Percentiles rank a stretch among this genome's conserved stretches.
Evolutionary conservation across 169 alveolate species (phyloP).

Genomic region (Babesia divergens): DNA sequence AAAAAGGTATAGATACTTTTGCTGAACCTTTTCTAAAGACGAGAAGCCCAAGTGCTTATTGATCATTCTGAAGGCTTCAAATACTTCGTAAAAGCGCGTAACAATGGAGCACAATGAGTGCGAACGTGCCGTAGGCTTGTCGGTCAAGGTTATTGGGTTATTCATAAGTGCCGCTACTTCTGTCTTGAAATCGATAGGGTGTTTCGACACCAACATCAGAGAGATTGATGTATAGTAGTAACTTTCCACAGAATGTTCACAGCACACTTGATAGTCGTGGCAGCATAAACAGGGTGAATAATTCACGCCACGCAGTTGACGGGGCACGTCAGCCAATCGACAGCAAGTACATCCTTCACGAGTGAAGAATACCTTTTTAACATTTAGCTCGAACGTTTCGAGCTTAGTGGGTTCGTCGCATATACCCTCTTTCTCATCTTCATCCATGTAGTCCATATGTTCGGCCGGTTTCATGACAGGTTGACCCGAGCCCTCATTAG

Average conservation of each 20-base stretch:
- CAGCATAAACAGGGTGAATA: slow-evolving; percentile 37
- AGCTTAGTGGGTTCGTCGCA: slow-evolving; percentile 38
- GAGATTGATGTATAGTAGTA: slow-evolving; percentile 41
- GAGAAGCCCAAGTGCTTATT: slow-evolving; percentile 7
- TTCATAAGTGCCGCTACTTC: slow-evolving; percentile 5
- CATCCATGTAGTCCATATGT: neutral
- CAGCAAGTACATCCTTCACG: slow-evolving; percentile 49
- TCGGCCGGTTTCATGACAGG: neutral
- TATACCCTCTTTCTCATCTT: slow-evolving; percentile 14
- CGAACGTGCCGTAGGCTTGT: neutral
- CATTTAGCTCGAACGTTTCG: slow-evolving; percentile 55
- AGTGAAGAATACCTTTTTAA: slow-evolving; percentile 60
- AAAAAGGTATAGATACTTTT: neutral
- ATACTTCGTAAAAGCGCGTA: slow-evolving; percentile 7
- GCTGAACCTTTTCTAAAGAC: neutral
- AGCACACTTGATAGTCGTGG: slow-evolving; percentile 60
- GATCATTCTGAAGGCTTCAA: neutral
- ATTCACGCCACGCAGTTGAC: slow-evolving; percentile 2
- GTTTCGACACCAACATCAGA: slow-evolving; percentile 12
- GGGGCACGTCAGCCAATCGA: slow-evolving; percentile 21
- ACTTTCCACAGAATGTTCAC: slow-evolving; percentile 48
- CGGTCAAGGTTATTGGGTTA: neutral
- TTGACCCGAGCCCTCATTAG: neutral
- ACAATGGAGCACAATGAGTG: slow-evolving; percentile 20
- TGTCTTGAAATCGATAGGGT: slow-evolving; percentile 21